phyloP scores from a whole-genome alignment of 495 filamentous ascomycete species.

The Xanthoparmelia taractica region DNA sequence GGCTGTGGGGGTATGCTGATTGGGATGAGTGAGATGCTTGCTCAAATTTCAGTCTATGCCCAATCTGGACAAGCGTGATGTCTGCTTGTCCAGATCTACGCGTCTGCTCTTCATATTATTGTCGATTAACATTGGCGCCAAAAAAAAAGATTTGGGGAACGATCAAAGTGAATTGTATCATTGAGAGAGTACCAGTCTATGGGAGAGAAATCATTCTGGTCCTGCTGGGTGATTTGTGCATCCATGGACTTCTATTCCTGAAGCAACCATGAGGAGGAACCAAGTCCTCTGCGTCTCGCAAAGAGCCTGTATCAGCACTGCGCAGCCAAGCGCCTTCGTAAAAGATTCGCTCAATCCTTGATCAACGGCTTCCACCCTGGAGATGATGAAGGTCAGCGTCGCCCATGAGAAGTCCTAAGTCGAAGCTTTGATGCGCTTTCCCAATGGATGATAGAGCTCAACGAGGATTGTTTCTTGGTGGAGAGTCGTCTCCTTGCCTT shows the following conservation, averaged over 20 bases:
- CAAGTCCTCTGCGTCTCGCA: background rate
- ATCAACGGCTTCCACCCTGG: background rate
- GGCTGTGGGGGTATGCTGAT: too few species aligned
- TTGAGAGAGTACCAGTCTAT: background rate
- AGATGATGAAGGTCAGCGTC: background rate
- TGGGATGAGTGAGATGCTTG: too few species aligned
- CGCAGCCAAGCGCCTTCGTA: background rate
- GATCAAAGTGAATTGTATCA: background rate
- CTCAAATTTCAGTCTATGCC: background rate
- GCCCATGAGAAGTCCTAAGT: background rate
- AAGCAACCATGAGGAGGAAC: background rate
- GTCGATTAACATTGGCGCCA: background rate
- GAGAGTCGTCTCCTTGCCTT: background rate
- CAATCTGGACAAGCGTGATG: background rate
- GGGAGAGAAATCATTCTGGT: background rate
- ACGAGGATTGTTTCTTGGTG: background rate
- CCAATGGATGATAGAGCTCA: constrained; percentile 10
- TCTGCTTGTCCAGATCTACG: background rate
- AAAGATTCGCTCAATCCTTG: background rate
- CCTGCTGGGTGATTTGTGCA: background rate
- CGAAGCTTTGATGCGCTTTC: constrained; percentile 4
- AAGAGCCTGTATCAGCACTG: background rate
- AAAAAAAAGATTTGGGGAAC: background rate
- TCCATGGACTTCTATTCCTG: background rate
- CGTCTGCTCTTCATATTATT: background rate